A percentile compares a stretch with the other conserved stretches of the same genome.
Evolutionary conservation across 2,329 filamentous ascomycete genomes (phyloP).

Genomic region (Trichothecium sympodiale): DNA sequence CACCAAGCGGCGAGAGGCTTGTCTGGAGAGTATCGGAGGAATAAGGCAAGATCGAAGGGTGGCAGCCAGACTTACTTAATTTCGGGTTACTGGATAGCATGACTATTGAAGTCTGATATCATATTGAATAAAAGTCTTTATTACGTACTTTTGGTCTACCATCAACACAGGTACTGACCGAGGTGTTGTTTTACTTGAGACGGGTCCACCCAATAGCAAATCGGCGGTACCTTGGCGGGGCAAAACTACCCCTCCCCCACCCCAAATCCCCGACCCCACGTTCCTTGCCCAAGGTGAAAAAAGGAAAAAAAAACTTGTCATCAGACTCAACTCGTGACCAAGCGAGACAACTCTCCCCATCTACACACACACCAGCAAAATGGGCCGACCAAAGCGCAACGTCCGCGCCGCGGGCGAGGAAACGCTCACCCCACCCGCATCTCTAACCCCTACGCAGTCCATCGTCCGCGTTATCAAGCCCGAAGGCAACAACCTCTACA

Average conservation of each 20-base stretch:
- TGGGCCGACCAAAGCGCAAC: constrained; percentile 51
- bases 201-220: too few species aligned
- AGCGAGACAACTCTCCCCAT: too few species aligned
- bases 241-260: not conserved
- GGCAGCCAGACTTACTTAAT: too few species aligned
- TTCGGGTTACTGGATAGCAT: too few species aligned
- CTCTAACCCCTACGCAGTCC: constrained; percentile 49
- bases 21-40: constrained; percentile 16
- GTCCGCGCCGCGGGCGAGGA: constrained; percentile 69
- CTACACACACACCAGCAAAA: constrained; percentile 7
- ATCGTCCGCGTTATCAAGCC: constrained; percentile 73
- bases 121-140: too few species aligned
- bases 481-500: constrained; percentile 83
- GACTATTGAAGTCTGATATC: too few species aligned
- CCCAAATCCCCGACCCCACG: not conserved
- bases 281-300: not conserved
- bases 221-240: not conserved
- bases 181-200: too few species aligned
- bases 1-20: constrained; percentile 22
- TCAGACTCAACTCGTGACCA: not conserved
- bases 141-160: too few species aligned
- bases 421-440: constrained; percentile 45
- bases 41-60: too few species aligned
- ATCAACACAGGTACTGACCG: too few species aligned
- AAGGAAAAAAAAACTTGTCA: not conserved